Percentiles rank a stretch among this genome's conserved stretches.
phyloP scores from a whole-genome alignment of 208 protist species.

The Leishmania major region DNA sequence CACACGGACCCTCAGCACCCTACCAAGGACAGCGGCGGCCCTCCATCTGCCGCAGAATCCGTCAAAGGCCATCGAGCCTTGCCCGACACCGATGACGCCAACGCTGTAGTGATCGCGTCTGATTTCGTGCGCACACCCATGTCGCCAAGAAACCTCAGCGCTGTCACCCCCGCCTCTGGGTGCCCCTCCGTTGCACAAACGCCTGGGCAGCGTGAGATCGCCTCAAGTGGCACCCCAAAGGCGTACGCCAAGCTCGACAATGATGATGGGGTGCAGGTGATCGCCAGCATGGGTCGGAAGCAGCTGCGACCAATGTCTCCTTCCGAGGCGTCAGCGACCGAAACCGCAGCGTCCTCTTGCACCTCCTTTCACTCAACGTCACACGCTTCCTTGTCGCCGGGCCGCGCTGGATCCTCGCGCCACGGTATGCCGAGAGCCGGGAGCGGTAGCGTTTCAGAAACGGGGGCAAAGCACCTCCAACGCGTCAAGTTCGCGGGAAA shows the following conservation, averaged over 20 bases:
- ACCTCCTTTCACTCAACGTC: background rate
- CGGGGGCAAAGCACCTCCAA: background rate
- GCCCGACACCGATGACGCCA: background rate
- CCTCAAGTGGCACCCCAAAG: background rate
- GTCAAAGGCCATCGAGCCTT: background rate
- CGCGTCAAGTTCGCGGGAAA: background rate
- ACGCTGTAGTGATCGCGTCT: background rate
- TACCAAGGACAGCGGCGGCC: background rate
- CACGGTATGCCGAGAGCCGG: background rate
- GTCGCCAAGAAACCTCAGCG: background rate
- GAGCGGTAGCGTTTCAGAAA: background rate
- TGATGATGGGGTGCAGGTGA: background rate
- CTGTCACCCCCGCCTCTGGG: background rate
- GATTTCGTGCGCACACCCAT: background rate
- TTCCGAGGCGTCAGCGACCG: background rate
- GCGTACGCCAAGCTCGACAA: conserved; percentile 4
- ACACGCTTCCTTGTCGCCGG: background rate
- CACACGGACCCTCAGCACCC: background rate
- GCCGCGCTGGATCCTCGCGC: background rate
- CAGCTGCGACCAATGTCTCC: background rate
- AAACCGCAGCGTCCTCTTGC: background rate
- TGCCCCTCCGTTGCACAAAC: background rate
- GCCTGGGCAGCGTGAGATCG: background rate
- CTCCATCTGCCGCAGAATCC: background rate
- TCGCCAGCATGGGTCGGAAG: background rate